Evolutionary conservation across 177 flowering plant species (phyloP).

Genomic region (Vitis hybrid): DNA sequence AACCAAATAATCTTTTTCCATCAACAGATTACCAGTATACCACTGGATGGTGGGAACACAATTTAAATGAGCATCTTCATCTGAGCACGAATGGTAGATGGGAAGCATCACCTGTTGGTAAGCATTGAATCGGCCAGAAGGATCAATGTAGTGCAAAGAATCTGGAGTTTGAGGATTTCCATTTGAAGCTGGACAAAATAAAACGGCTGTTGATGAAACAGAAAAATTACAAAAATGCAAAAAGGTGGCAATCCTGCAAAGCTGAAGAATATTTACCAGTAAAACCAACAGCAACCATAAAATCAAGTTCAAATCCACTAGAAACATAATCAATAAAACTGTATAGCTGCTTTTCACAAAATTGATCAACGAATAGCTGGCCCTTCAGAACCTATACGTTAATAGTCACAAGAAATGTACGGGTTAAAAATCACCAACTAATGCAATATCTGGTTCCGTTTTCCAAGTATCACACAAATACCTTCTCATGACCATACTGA

Average conservation of each 20-base stretch:
- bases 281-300: conserved; percentile 89
- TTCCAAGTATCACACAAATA: conserved; percentile 14
- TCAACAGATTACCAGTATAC: no score
- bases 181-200: conserved; percentile 63
- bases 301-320: conserved; percentile 83
- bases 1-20: no score
- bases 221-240: neutral
- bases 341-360: conserved; percentile 46
- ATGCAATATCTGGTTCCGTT: neutral
- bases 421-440: neutral
- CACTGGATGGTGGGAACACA: no score
- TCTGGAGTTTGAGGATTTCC: conserved; percentile 58
- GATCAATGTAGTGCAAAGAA: conserved; percentile 80
- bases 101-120: conserved; percentile 67
- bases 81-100: no score
- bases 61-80: no score
- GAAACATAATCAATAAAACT: conserved; percentile 83
- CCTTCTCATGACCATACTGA: conserved; percentile 51
- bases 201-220: neutral
- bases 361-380: conserved; percentile 61
- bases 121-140: conserved; percentile 67
- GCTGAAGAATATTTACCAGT: conserved; percentile 45
- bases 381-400: conserved; percentile 52
- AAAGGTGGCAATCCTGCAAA: neutral
- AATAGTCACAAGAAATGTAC: neutral